Percentiles rank a stretch among this genome's conserved stretches.
Conservation (phyloP, 306 rosid species). For the Nissolia schottii region DNA sequence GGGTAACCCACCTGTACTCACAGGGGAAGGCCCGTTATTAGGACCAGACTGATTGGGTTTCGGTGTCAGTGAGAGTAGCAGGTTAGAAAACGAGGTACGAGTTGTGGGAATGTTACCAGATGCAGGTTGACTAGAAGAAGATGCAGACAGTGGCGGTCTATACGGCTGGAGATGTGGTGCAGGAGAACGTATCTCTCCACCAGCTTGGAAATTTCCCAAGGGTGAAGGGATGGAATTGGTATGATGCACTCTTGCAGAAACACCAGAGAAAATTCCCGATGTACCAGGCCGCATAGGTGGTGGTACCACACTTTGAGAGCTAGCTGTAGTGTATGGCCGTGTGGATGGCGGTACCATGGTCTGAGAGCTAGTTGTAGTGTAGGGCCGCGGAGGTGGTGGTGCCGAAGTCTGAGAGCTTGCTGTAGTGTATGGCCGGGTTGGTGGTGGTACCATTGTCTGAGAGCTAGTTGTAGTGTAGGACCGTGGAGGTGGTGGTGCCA, state of each 20-base stretch:
- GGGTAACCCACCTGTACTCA: conserved; percentile 16
- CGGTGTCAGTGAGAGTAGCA: conserved; percentile 17
- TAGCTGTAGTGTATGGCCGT: conserved; percentile 14
- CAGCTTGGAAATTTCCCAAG: conserved; percentile 36
- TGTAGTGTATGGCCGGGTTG: conserved; percentile 17
- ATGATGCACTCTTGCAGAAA: conserved; percentile 40
- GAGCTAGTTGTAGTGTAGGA: conserved; percentile 19
- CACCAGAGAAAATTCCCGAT: conserved; percentile 30
- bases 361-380: too few relatives aligned
- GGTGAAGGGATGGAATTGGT: conserved; percentile 42
- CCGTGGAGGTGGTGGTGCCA: conserved; percentile 27
- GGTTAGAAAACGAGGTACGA: conserved; percentile 16
- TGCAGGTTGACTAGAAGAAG: conserved; percentile 28
- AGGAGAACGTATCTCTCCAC: conserved; percentile 55
- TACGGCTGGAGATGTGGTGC: conserved; percentile 68
- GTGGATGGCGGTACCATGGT: too few relatives aligned
- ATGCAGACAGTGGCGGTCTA: conserved; percentile 36
- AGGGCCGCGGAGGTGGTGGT: conserved; percentile 35
- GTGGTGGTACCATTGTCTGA: too few relatives aligned
- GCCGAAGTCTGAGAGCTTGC: conserved; percentile 22
- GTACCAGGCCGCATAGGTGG: conserved; percentile 28
- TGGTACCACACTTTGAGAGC: conserved; percentile 31
- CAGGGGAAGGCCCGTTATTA: conserved; percentile 18
- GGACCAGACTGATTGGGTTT: conserved; percentile 26
- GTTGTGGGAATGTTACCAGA: conserved; percentile 25